These are phyloP conservation scores for Parascedosporium putredinis DNA, from an alignment of 2,329 filamentous ascomycete species.

Conservation along the genomic window DNA sequence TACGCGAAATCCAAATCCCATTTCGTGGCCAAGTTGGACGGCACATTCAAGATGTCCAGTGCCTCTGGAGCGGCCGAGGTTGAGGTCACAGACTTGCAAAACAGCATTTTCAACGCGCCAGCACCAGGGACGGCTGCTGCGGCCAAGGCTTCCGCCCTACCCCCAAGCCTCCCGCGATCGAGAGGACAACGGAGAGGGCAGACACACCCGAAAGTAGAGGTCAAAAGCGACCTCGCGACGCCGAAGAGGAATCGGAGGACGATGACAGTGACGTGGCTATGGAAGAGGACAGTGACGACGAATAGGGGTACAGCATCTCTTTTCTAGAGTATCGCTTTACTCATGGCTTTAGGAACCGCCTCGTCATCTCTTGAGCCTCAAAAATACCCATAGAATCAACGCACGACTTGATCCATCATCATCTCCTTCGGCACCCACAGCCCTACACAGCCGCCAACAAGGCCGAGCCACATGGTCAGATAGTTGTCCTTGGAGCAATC, in stretches of 20 bases:
- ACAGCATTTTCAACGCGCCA: constrained; percentile 68
- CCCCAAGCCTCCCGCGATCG: constrained; percentile 35
- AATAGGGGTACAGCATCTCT: constrained; percentile 37
- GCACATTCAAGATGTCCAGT: constrained; percentile 67
- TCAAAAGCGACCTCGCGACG: constrained; percentile 62
- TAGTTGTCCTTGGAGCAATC: constrained; percentile 57
- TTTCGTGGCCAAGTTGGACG: constrained; percentile 81
- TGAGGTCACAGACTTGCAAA: constrained; percentile 63
- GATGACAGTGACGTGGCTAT: constrained; percentile 59
- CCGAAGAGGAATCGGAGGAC: constrained; percentile 56
- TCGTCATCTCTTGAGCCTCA: too few species aligned
- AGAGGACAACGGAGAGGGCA: constrained; percentile 33
- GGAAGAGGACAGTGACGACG: constrained; percentile 65
- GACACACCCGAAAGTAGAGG: constrained; percentile 43
- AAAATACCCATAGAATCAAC: too few species aligned
- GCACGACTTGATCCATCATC: constrained; percentile 24
- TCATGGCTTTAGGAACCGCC: too few species aligned
- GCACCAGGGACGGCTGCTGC: constrained; percentile 37
- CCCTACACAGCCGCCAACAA: constrained; percentile 71
- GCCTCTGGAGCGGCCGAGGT: constrained; percentile 40
- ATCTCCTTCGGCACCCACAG: constrained; percentile 67
- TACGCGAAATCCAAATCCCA: constrained; percentile 88
- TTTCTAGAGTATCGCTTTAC: too few species aligned
- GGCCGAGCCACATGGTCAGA: constrained; percentile 79
- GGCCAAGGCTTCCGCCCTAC: constrained; percentile 25